Percentiles rank a stretch among this genome's conserved stretches.
phyloP scores from a whole-genome alignment of 2,329 filamentous ascomycete species.

The Teratosphaeria epicoccoides region DNA sequence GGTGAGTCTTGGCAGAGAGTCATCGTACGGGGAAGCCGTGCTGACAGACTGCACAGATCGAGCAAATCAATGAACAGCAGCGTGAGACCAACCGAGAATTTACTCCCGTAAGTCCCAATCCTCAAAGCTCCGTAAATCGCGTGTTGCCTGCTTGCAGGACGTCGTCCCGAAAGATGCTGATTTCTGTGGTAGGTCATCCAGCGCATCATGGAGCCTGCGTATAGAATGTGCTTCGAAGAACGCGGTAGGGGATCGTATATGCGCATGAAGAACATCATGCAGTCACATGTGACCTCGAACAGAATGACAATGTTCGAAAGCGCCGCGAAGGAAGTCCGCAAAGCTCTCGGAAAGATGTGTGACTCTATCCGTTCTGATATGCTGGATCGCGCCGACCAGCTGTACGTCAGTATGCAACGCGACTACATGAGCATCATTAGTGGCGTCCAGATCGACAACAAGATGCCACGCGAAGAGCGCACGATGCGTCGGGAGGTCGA shows the following conservation, averaged over 20 bases:
- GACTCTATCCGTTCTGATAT: slow-evolving; percentile 34
- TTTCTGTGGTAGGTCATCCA: too few species aligned
- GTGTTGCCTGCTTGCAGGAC: too few species aligned
- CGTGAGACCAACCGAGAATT: slow-evolving; percentile 46
- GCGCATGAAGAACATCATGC: slow-evolving; percentile 46
- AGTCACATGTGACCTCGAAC: slow-evolving; percentile 30
- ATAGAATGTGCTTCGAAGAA: slow-evolving; percentile 37
- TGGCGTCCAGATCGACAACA: slow-evolving; percentile 8
- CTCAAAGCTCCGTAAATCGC: too few species aligned
- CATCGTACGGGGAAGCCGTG: background rate
- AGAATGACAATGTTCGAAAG: slow-evolving; percentile 41
- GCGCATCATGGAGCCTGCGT: slow-evolving; percentile 36
- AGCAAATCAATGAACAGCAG: slow-evolving; percentile 36
- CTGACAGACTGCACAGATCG: slow-evolving; percentile 4
- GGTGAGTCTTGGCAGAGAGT: background rate
- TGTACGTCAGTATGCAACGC: slow-evolving; percentile 26
- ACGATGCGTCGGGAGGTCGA: slow-evolving; percentile 11
- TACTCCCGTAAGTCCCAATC: too few species aligned
- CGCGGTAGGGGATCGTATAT: slow-evolving; percentile 36
- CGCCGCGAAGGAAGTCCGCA: slow-evolving; percentile 33
- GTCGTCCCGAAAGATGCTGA: too few species aligned
- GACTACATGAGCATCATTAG: slow-evolving; percentile 31
- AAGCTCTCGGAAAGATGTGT: slow-evolving; percentile 33
- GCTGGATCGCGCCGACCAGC: slow-evolving; percentile 36
- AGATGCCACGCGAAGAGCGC: slow-evolving; percentile 13